A percentile compares a stretch with the other conserved stretches of the same genome.
Conservation (phyloP, 495 filamentous ascomycete species). For the Ramalina intermedia region DNA sequence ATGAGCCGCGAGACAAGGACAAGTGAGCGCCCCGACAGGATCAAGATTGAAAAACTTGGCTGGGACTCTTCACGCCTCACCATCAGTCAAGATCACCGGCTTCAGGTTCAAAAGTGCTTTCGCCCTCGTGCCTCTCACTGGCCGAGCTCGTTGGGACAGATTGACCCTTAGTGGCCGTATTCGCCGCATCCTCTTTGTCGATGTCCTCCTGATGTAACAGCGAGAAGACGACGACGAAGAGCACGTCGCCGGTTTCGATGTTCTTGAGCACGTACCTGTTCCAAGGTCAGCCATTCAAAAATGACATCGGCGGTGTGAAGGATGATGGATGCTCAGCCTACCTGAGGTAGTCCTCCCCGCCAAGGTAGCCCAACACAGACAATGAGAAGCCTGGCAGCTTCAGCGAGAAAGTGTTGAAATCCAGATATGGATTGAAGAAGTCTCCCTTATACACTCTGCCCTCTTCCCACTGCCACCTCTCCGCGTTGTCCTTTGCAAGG, state of each 20-base stretch:
- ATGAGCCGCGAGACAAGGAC: background rate
- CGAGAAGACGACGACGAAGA: constrained; percentile 68
- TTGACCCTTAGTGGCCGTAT: background rate
- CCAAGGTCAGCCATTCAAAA: constrained; percentile 29
- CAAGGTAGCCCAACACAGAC: constrained; percentile 66
- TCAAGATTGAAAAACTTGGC: background rate
- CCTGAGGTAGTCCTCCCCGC: constrained; percentile 47
- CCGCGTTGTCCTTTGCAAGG: constrained; percentile 27
- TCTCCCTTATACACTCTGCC: constrained; percentile 57
- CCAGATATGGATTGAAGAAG: constrained; percentile 87
- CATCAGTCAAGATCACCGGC: constrained; percentile 11
- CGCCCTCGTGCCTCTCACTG: constrained; percentile 4
- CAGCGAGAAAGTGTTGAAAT: constrained; percentile 65
- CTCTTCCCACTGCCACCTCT: constrained; percentile 40
- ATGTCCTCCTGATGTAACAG: constrained; percentile 50
- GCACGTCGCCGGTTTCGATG: constrained; percentile 47
- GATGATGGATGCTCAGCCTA: constrained; percentile 9
- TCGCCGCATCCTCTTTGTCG: constrained; percentile 31
- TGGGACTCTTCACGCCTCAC: too few species aligned
- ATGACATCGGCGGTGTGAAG: background rate
- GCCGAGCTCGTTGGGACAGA: background rate
- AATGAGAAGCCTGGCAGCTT: constrained; percentile 65
- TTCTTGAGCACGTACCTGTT: constrained; percentile 83
- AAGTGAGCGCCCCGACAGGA: background rate
- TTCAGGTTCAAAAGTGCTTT: constrained; percentile 8